Base-by-base conservation (phyloP, 192 early-diverging fungal genomes). In the Glomus cerebriforme region DNA sequence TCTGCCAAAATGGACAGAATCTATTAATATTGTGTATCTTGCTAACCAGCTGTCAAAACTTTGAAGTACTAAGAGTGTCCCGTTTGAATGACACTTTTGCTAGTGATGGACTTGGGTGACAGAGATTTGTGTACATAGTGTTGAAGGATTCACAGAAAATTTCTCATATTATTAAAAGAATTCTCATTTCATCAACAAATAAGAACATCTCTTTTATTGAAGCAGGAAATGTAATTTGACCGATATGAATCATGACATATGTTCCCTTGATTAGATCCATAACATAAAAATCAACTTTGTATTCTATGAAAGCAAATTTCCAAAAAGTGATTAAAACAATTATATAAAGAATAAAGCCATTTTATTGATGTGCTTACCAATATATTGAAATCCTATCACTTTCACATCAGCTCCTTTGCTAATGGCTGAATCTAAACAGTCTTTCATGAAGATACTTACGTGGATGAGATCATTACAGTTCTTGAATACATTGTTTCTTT, bases 231-330 rank as follows among this genome's bases (percentile, higher is more conserved):
- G 47, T 45, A 0, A 73, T 54, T 54, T 73, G 72, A 2, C 72
- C 49, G 9, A 73, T 19, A 59, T 73, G 47, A 2, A 73, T 17
- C 72, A 73, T 73, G 24, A 31, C 59, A 73, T 73, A 73, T 10
- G 19, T 73, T 59, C 49, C 72, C 59, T 73, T 34, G n/a, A 73
- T n/a, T 24, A 73, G 47, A 54, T 73, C 72, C 72, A 73, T 73
- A 4, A 54, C 59, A 73, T 73, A 73, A 32, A 49, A 73, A 32
- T 73, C 72, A 29, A 73, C 26, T 26, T 47, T n/a, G n/a, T n/a
- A n/a, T n/a, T n/a, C n/a, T n/a, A n/a, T n/a, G 22, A 35, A 35
- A n/a, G 32, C 7, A 65, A 32, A 15, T 32, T n/a, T n/a, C n/a
- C 10, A 15, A 29, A 74, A 74, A 29, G 43, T 27, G 3, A 59